Evolutionary conservation across 345 rosid genomes (phyloP), one percentile per base, ranked within the genome.

Genomic region (Leavenworthia alabamica): DNA sequence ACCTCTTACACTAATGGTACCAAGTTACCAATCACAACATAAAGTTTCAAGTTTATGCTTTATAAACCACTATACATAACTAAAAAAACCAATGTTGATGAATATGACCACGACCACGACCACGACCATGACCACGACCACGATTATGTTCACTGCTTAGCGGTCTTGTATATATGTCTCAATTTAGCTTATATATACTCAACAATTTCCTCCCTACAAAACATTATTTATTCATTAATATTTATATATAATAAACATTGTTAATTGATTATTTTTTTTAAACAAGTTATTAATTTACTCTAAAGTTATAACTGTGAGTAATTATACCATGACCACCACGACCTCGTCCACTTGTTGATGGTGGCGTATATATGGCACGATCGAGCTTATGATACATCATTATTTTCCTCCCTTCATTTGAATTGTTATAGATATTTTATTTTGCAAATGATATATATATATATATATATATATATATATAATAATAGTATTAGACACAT

Each of bases 41-140:
- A 23, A 23, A 23, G 26, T 32, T 32, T 32, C 11, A 32, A 9
- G 12, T 32, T 32, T 32, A 32, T 9, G 9, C 36, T 3, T 32
- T 32, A 4, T 9, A 32, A 32, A 32, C 36, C 9, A 12, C 36
- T 4, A 8, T 12, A 32, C 36, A 32, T 32, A 14, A 24, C 51
- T 27, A 59, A 20, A 20, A 42, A 59, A 9, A 12, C 4, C 19
- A 60, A 29, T 17, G 19, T 17, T 42, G 42, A 28, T 28, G 64
- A 60, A 60, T 60, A 20, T 9, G 52, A 59, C 64, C 41, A 42
- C 41, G 52, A 29, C 52, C 62, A n/a, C n/a, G 52, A 59, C 64
- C 41, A 42, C 41, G 52, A 29, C 52, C 62, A 28, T 28, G 64
- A 60, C 44, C 44, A 20, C 13, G 52, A 59, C 64, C 41, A 42